Conservation (phyloP, 139 green algal genomes). For the Marvania coccoides region DNA sequence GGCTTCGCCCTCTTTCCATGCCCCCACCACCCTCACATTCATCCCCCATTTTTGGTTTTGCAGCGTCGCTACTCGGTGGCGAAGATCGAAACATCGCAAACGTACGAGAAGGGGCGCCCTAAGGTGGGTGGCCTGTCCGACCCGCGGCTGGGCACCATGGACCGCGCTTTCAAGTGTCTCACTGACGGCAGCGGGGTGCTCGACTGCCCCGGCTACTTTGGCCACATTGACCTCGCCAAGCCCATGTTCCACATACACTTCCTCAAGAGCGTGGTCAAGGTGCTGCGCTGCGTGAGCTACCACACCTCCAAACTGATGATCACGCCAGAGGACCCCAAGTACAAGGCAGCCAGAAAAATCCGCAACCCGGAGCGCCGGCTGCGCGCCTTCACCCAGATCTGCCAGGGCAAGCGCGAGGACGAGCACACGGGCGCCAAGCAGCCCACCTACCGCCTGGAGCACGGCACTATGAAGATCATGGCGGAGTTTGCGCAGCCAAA, state of each 20-base stretch:
- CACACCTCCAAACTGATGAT: constrained; percentile 84
- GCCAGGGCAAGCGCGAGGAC: constrained; percentile 33
- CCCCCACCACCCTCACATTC: too few species aligned
- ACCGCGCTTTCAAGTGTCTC: constrained; percentile 66
- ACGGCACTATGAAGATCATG: constrained; percentile 73
- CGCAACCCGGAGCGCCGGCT: constrained; percentile 67
- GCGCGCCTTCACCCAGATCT: constrained; percentile 53
- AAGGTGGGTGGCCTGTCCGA: constrained; percentile 87
- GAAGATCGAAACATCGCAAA: constrained; percentile 71
- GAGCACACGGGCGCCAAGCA: constrained; percentile 68
- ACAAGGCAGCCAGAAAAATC: constrained; percentile 43
- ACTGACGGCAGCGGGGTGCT: constrained; percentile 63
- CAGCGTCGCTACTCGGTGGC: constrained; percentile 85
- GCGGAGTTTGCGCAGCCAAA: constrained; percentile 83
- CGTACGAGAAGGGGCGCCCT: constrained; percentile 84
- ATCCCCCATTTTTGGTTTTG: too few species aligned
- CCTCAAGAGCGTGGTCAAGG: constrained; percentile 85
- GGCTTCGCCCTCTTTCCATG: too few species aligned
- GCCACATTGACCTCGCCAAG: constrained; percentile 92
- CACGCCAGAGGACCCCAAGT: constrained; percentile 70
- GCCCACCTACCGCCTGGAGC: constrained; percentile 76
- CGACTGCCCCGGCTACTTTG: constrained; percentile 97
- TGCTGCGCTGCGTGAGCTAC: constrained; percentile 92
- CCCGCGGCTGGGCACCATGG: constrained; percentile 89
- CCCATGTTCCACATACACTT: constrained; percentile 96